Conservation (phyloP, 108 stramenopile species). For the Phaeodactylum tricornutum region DNA sequence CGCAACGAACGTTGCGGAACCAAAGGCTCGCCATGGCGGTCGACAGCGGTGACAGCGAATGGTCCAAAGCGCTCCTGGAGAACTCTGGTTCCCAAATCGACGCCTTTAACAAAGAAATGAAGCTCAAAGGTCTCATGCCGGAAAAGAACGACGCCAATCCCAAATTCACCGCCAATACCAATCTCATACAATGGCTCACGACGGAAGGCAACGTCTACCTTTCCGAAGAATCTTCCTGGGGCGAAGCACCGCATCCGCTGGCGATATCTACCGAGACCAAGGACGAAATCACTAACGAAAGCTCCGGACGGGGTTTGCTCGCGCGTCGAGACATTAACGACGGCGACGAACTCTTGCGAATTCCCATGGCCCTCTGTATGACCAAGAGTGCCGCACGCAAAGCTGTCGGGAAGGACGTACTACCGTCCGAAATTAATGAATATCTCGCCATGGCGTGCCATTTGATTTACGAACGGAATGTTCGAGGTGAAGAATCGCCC, state of each 20-base stretch:
- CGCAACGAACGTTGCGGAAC: too few species aligned
- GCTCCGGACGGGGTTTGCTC: slow-evolving; percentile 84
- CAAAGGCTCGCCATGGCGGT: slow-evolving; percentile 14
- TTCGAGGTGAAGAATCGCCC: slow-evolving; percentile 53
- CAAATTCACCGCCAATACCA: slow-evolving; percentile 64
- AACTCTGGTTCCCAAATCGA: slow-evolving; percentile 36
- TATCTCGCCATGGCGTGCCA: slow-evolving; percentile 92
- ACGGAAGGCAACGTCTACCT: slow-evolving; percentile 70
- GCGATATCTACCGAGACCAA: slow-evolving; percentile 86
- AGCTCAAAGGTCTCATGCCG: slow-evolving; percentile 68
- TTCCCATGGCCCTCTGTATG: slow-evolving; percentile 80
- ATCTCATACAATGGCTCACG: slow-evolving; percentile 69
- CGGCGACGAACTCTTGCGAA: slow-evolving; percentile 78
- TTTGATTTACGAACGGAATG: slow-evolving; percentile 80
- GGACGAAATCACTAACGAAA: slow-evolving; percentile 89
- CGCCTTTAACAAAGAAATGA: slow-evolving; percentile 75
- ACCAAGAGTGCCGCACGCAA: slow-evolving; percentile 76
- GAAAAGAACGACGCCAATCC: slow-evolving; percentile 29
- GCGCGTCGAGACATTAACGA: slow-evolving; percentile 82
- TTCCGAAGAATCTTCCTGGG: slow-evolving; percentile 76
- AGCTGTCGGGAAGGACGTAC: slow-evolving; percentile 61
- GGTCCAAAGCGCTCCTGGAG: slow-evolving; percentile 69
- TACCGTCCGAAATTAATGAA: slow-evolving; percentile 78
- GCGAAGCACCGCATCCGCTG: slow-evolving; percentile 91
- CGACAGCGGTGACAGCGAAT: slow-evolving; percentile 64